Percentiles rank a stretch among this genome's conserved stretches.
Evolutionary conservation across 768 basidiomycete genomes (phyloP).

Genomic region (Boletus rubropictus): DNA sequence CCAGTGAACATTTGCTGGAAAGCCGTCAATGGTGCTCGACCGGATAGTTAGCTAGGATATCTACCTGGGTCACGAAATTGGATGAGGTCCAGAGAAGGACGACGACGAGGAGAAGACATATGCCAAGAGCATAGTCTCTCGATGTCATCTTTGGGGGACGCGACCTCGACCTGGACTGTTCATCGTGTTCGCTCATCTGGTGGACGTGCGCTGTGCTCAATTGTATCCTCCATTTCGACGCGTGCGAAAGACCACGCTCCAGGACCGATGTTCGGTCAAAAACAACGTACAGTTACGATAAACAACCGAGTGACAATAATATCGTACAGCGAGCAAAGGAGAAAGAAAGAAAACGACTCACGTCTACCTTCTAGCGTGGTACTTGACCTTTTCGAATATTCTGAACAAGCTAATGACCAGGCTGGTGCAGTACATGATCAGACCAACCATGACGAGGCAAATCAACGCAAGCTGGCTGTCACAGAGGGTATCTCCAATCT

Average conservation of each 20-base stretch:
- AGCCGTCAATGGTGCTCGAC: slow-evolving; percentile 6
- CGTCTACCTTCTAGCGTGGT: slow-evolving; percentile 37
- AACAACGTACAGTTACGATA: not conserved
- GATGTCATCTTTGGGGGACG: slow-evolving; percentile 4
- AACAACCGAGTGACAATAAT: not conserved
- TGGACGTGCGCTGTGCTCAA: not conserved
- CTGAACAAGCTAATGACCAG: slow-evolving; percentile 80
- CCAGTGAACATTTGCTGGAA: slow-evolving; percentile 45
- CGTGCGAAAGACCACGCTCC: slow-evolving; percentile 9
- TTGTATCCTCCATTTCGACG: not conserved
- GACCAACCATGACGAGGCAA: slow-evolving; percentile 68
- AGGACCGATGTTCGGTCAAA: not conserved
- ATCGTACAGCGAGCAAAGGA: not conserved
- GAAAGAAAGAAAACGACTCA: slow-evolving; percentile 3
- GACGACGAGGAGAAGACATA: slow-evolving; percentile 64
- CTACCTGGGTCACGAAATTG: slow-evolving; percentile 82
- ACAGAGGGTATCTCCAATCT: slow-evolving; percentile 58
- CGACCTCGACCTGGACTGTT: slow-evolving; percentile 12
- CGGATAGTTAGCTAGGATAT: not conserved
- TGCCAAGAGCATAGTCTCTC: slow-evolving; percentile 50
- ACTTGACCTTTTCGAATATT: slow-evolving; percentile 88
- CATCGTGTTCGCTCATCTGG: slow-evolving; percentile 18
- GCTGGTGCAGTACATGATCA: slow-evolving; percentile 78
- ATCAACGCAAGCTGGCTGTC: slow-evolving; percentile 73
- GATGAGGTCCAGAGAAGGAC: slow-evolving; percentile 85